Conservation (phyloP, 176 grass and related monocot species). For the Hyparrhenia diplandra region DNA sequence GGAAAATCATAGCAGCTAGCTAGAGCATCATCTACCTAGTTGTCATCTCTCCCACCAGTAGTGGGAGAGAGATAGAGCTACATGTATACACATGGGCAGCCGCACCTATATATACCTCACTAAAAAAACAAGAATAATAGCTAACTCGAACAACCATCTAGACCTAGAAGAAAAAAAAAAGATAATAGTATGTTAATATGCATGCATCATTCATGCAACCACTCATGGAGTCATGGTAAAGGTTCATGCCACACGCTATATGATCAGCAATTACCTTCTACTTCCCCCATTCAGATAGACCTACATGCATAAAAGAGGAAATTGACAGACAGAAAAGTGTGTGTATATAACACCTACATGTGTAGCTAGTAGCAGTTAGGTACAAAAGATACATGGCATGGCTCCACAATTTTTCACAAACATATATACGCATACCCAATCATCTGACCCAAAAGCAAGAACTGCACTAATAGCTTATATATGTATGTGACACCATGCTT, state of each 20-base stretch:
- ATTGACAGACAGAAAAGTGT: background rate
- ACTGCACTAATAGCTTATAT: constrained; percentile 25
- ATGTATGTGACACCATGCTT: constrained; percentile 9
- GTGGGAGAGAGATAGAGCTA: background rate
- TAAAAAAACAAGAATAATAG: background rate
- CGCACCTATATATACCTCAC: background rate
- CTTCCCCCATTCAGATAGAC: constrained; percentile 24
- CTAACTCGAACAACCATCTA: background rate
- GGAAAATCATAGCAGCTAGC: constrained; percentile 12
- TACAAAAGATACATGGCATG: constrained; percentile 31
- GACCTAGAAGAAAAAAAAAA: background rate
- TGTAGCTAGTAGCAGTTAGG: constrained; percentile 20
- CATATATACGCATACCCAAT: constrained; percentile 14
- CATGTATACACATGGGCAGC: constrained; percentile 27
- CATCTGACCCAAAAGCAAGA: constrained; percentile 18
- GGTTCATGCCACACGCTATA: background rate
- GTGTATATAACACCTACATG: background rate
- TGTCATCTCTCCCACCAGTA: background rate
- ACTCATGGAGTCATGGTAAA: constrained; percentile 24
- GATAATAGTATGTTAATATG: background rate
- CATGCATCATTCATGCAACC: background rate
- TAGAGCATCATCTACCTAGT: constrained; percentile 17
- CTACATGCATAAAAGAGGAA: constrained; percentile 2
- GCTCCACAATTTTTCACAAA: constrained; percentile 16
- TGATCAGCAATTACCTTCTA: constrained; percentile 22